These are phyloP conservation scores for Nannochloropsis granulata DNA, from an alignment of 108 stramenopile genomes.

Conservation along the genomic window DNA sequence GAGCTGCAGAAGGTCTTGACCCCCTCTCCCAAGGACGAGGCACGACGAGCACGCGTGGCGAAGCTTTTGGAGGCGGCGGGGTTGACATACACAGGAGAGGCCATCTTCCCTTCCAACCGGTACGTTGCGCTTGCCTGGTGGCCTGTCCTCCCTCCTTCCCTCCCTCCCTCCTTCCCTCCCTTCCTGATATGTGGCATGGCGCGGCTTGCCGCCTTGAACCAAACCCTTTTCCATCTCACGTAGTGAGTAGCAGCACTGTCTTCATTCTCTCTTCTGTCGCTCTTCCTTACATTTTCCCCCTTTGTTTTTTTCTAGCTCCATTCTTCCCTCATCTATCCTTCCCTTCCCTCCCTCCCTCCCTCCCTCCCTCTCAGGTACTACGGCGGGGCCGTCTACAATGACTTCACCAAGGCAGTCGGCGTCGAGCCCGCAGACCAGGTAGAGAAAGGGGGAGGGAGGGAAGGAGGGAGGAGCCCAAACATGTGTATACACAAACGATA, in stretches of 20 bases:
- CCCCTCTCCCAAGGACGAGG: background rate
- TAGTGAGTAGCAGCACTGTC: no score
- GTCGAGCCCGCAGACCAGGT: background rate
- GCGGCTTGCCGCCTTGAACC: no score
- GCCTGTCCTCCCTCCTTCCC: no score
- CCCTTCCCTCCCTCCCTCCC: background rate
- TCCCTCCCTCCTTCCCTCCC: background rate
- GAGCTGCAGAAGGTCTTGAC: background rate
- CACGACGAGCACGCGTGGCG: background rate
- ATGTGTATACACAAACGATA: no score
- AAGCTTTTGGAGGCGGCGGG: background rate
- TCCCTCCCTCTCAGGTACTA: background rate
- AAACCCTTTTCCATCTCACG: no score
- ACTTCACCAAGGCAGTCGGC: background rate
- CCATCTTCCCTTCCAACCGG: no score
- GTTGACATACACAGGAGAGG: background rate
- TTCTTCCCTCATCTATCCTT: no score
- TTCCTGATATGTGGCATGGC: no score
- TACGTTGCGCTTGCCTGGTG: no score
- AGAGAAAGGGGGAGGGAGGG: background rate
- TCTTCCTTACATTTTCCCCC: background rate
- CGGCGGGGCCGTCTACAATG: background rate
- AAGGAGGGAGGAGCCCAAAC: background rate
- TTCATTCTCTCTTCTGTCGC: background rate
- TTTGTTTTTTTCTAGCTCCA: no score